These are phyloP conservation scores for Isoetes taiwanensis DNA, from an alignment of 75 land plant species.

Conservation along the genomic window DNA sequence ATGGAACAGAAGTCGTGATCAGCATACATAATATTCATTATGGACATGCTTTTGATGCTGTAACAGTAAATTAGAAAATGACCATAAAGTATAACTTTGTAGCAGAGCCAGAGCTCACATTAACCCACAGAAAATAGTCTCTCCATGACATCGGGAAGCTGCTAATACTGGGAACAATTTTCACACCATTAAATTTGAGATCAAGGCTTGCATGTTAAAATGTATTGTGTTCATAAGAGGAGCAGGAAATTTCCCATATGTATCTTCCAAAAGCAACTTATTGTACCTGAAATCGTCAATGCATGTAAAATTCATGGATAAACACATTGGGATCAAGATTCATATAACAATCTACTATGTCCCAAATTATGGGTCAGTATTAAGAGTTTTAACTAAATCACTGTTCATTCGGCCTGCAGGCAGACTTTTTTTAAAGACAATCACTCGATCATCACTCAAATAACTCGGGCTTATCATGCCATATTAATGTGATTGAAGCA, in stretches of 20 bases:
- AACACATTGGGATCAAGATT: not conserved
- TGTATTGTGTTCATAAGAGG: conserved; percentile 94
- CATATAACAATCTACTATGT: not conserved
- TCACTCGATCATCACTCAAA: not conserved
- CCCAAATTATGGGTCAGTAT: not conserved
- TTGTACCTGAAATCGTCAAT: conserved; percentile 28
- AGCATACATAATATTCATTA: not conserved
- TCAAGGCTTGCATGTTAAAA: conserved; percentile 81
- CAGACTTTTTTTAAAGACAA: not conserved
- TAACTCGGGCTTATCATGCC: too few species aligned
- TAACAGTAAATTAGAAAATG: not conserved
- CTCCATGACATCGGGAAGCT: conserved; percentile 38
- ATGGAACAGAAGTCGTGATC: conserved; percentile 15
- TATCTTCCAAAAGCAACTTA: conserved; percentile 56
- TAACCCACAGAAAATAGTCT: conserved; percentile 47
- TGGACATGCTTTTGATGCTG: too few species aligned
- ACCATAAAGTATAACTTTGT: not conserved
- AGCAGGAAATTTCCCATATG: conserved; percentile 86
- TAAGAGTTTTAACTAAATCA: not conserved
- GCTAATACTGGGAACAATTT: conserved; percentile 26
- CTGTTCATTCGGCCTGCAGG: too few species aligned
- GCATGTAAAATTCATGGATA: not conserved
- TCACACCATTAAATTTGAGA: conserved; percentile 45
- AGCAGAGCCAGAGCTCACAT: not conserved
- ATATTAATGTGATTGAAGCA: too few species aligned